phyloP scores from a whole-genome alignment of 352 stramenopile species.

The Globisporangium cylindrosporum region DNA sequence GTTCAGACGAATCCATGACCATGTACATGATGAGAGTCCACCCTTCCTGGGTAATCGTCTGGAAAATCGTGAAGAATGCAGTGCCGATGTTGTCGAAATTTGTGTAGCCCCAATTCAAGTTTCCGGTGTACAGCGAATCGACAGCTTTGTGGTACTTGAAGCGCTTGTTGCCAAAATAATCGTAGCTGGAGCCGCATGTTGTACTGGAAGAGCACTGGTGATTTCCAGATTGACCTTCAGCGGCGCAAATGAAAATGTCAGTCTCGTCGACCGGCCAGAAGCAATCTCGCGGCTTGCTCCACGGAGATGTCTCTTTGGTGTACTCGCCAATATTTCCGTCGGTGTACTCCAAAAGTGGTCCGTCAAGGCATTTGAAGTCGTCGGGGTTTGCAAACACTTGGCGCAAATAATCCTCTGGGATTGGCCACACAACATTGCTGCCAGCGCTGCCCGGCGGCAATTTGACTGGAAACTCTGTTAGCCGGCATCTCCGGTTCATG shows the following conservation, averaged over 20 bases:
- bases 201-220: constrained; percentile 37
- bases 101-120: constrained; percentile 89
- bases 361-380: constrained; percentile 38
- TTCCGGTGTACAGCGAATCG: constrained; percentile 46
- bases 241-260: constrained; percentile 76
- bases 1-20: constrained; percentile 56
- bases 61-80: constrained; percentile 93
- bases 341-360: constrained; percentile 46
- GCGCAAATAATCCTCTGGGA: constrained; percentile 41
- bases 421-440: constrained; percentile 38
- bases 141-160: constrained; percentile 51
- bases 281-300: constrained; percentile 68
- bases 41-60: constrained; percentile 92
- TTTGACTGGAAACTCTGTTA: constrained; percentile 74
- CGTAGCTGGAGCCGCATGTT: constrained; percentile 70
- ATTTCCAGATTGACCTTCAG: constrained; percentile 36
- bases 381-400: constrained; percentile 36
- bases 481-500: constrained; percentile 78
- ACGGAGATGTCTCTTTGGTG: constrained; percentile 72
- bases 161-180: constrained; percentile 61
- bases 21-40: constrained; percentile 94
- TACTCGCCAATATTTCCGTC: constrained; percentile 29
- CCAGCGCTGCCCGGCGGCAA: constrained; percentile 19
- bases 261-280: constrained; percentile 90
- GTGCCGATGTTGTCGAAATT: constrained; percentile 92